Evolutionary conservation across 495 filamentous ascomycete species (phyloP), one percentile per base, ranked within the genome.

Genomic region (Xylaria curta): DNA sequence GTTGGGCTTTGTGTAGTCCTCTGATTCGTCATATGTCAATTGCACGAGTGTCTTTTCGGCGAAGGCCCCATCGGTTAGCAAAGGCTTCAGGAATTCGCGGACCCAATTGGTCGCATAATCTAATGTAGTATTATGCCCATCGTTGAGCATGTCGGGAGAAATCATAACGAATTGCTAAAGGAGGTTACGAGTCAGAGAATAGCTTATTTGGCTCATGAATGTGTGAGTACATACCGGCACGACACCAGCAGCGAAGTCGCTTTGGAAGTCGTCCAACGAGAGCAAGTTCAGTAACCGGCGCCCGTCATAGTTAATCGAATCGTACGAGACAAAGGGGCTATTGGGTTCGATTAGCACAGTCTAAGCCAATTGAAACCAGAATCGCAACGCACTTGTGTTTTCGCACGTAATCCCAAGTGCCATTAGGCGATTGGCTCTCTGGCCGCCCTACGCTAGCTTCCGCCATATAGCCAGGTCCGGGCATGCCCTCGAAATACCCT

Each of bases 81-180:
- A 78, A 0, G 89, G 87, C 33, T 85, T 69, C 19, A 93, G 77
- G 79, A 91, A 92, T 70, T 78, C 73, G 67, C 80, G 82, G 31
- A 87, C 81, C 88, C 89, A 93, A 26, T 85, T 79, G 9, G 88
- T 85, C 8, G 89, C 89, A 66, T 85, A 86, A 21, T 86, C 82
- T 36, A 93, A 82, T 64, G 87, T 83, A 19, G 88, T 89, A 76
- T 93, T 89, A 74, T 93, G 91, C 1, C 88, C 91, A 74, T 92
- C 90, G 71, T 91, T 89, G 71, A 89, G 85, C 90, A 92, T 92
- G 82, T 92, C 89, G 10, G 91, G 91, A 10, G 89, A 89, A 74
- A 92, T 86, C 77, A 91, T 91, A 51, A 87, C 83, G 79, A 88
- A 91, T 80, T 92, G 90, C 21, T 70, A 63, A 31, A 54, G 2